Percentiles rank a stretch among this genome's conserved stretches.
phyloP scores from a whole-genome alignment of 495 filamentous ascomycete species.

The Aspergillus heteromorphus region DNA sequence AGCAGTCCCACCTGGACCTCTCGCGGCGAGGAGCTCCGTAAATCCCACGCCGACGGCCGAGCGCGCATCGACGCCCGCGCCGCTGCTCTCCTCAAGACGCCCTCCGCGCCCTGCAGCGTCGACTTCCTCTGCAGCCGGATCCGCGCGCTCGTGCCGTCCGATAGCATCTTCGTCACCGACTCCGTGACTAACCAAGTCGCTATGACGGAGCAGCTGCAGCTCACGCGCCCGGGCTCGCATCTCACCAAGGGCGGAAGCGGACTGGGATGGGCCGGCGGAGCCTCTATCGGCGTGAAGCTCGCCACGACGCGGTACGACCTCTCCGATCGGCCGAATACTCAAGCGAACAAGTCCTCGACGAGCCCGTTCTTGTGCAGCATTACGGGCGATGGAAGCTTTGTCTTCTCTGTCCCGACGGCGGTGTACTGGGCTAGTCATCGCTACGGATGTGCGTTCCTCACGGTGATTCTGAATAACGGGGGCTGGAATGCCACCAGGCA shows the following conservation, averaged over 20 bases:
- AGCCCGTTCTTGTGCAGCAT: conserved; percentile 21
- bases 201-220: conserved; percentile 9
- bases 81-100: conserved; percentile 5
- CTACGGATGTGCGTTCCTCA: conserved; percentile 23
- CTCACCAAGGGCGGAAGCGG: conserved; percentile 25
- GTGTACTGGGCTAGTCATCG: conserved; percentile 26
- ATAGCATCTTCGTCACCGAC: conserved; percentile 19
- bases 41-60: conserved; percentile 4
- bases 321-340: conserved; percentile 3
- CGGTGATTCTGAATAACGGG: conserved; percentile 27
- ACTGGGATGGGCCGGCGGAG: conserved; percentile 27
- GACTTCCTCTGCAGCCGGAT: conserved; percentile 16
- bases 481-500: conserved; percentile 19
- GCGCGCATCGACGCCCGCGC: conserved; percentile 11
- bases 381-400: conserved; percentile 25
- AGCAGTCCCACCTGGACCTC: background rate
- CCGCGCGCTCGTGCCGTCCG: conserved; percentile 8
- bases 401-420: conserved; percentile 22
- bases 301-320: conserved; percentile 11
- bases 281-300: conserved; percentile 24
- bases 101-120: conserved; percentile 11
- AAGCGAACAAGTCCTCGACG: background rate
- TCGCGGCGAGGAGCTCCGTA: background rate
- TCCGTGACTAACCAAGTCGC: conserved; percentile 23
- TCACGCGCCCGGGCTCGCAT: conserved; percentile 16